Percentiles rank a stretch among this genome's conserved stretches.
These are phyloP conservation scores for Beta corolliflora DNA, from an alignment of 179 eudicot genomes.

Conservation along the genomic window DNA sequence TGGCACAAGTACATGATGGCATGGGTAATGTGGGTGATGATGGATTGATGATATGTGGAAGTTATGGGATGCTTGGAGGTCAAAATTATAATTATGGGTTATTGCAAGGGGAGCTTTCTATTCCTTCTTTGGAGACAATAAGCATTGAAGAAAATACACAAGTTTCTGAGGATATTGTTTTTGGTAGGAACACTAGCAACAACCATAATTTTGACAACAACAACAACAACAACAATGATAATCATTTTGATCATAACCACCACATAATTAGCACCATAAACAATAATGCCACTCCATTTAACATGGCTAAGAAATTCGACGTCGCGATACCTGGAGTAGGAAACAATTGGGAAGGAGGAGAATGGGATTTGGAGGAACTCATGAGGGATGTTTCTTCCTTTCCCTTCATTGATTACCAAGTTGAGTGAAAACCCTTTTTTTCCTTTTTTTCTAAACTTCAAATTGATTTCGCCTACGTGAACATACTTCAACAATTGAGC, in stretches of 20 bases:
- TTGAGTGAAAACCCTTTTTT: slow-evolving; percentile 30
- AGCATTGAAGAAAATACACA: slow-evolving; percentile 37
- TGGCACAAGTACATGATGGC: slow-evolving; percentile 36
- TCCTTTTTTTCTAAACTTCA: slow-evolving; percentile 1
- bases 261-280: slow-evolving; percentile 37
- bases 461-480: not conserved
- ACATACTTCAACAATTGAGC: no score
- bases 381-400: slow-evolving; percentile 70
- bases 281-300: slow-evolving; percentile 23
- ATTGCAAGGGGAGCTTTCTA: slow-evolving; percentile 45
- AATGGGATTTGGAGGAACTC: slow-evolving; percentile 84
- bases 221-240: slow-evolving; percentile 21
- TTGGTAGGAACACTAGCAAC: slow-evolving; percentile 36
- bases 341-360: slow-evolving; percentile 57
- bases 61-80: slow-evolving; percentile 43
- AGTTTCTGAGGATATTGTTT: slow-evolving; percentile 30
- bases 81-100: slow-evolving; percentile 41
- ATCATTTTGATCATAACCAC: slow-evolving; percentile 37
- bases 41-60: slow-evolving; percentile 31
- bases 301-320: slow-evolving; percentile 33
- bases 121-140: slow-evolving; percentile 57
- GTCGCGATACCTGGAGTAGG: slow-evolving; percentile 32
- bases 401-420: slow-evolving; percentile 64
- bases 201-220: slow-evolving; percentile 29
- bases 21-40: slow-evolving; percentile 32